Conservation (phyloP, 805 yeast species). For the Ogataea paraovalis region DNA sequence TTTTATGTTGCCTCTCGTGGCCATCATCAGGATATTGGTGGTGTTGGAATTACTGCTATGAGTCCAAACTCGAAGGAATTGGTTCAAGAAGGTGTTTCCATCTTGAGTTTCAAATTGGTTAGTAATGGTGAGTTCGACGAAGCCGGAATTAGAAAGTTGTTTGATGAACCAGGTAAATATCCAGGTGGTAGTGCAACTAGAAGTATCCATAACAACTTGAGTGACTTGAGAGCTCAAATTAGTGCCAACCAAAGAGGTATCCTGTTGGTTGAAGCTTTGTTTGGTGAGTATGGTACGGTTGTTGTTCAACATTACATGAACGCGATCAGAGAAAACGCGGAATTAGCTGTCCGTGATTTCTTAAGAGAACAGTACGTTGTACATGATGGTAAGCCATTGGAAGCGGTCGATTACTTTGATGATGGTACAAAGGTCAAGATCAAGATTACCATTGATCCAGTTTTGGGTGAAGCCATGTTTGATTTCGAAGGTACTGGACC, state of each 20-base stretch:
- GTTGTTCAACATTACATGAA: conserved; percentile 42
- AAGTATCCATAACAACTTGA: conserved; percentile 46
- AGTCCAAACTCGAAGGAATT: conserved; percentile 50
- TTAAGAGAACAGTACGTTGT: conserved; percentile 38
- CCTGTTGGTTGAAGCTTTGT: conserved; percentile 36
- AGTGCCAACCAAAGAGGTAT: conserved; percentile 49
- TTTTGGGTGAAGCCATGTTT: conserved; percentile 40
- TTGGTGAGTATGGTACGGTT: conserved; percentile 37
- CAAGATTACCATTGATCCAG: conserved; percentile 37
- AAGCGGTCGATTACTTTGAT: conserved; percentile 46
- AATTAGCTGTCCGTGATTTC: conserved; percentile 35
- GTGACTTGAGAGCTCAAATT: conserved; percentile 43
- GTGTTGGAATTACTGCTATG: conserved; percentile 53
- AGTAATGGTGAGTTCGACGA: conserved; percentile 47
- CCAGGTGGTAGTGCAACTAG: conserved; percentile 55
- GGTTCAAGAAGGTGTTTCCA: conserved; percentile 52
- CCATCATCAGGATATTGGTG: conserved; percentile 60
- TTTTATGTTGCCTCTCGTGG: conserved; percentile 55
- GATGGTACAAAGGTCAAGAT: conserved; percentile 51
- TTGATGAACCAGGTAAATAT: conserved; percentile 43
- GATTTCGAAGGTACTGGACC: conserved; percentile 51
- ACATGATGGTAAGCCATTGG: conserved; percentile 29
- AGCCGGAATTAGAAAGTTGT: conserved; percentile 40
- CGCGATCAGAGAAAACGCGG: conserved; percentile 41
- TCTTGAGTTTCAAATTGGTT: conserved; percentile 46